These are phyloP conservation scores for Coemansia sp. DNA, from an alignment of 192 early-diverging fungal species.

Conservation along the genomic window DNA sequence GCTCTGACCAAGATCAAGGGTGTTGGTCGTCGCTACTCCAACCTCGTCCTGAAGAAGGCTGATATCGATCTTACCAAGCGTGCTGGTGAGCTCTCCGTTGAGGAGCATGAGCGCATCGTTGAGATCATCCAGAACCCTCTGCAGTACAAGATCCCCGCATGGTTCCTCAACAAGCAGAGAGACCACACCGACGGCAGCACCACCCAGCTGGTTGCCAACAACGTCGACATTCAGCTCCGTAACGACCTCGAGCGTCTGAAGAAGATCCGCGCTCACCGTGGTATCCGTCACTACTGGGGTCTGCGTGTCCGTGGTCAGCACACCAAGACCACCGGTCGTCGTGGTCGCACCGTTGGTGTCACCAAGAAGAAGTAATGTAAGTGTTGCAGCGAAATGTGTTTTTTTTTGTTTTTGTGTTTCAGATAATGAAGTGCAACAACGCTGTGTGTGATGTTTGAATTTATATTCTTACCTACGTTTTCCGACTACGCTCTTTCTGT, in stretches of 20 bases:
- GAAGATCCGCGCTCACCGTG: conserved; percentile 99
- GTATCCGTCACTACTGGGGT: conserved; percentile 98
- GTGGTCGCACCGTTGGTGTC: conserved; percentile 95
- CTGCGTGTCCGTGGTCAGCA: conserved; percentile 99
- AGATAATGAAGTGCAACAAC: no score
- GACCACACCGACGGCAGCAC: conserved; percentile 94
- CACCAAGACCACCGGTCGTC: conserved; percentile 99
- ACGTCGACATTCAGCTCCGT: conserved; percentile 93
- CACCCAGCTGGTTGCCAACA: conserved; percentile 93
- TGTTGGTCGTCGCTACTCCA: conserved; percentile 98
- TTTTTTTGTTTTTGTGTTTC: no score
- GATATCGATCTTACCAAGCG: conserved; percentile 97
- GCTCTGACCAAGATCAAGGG: conserved; percentile 97
- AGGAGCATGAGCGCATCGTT: conserved; percentile 97
- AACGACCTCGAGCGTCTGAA: conserved; percentile 98
- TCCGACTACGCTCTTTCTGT: conserved; percentile 7
- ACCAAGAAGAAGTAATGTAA: conserved; percentile 93
- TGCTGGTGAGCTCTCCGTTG: conserved; percentile 96
- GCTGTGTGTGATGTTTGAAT: conserved; percentile 9
- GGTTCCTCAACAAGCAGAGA: conserved; percentile 99
- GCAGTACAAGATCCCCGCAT: conserved; percentile 99
- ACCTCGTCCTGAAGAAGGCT: conserved; percentile 99
- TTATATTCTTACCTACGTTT: conserved; percentile 4
- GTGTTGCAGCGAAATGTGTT: conserved; percentile 9
- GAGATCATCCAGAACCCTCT: conserved; percentile 99